phyloP scores from a whole-genome alignment of 2,329 filamentous ascomycete species.

The Colletotrichum sp. region DNA sequence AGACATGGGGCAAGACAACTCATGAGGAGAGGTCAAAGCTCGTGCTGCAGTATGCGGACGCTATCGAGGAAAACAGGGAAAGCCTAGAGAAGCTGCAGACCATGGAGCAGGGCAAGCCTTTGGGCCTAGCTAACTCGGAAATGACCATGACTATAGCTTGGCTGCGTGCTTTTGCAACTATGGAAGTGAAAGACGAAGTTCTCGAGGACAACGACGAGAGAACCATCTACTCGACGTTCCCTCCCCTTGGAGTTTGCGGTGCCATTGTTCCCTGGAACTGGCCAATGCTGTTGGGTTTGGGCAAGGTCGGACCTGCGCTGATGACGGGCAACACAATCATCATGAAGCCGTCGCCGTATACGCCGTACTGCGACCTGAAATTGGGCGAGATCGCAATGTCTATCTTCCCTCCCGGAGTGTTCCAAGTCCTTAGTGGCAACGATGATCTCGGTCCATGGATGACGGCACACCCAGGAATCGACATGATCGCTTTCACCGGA shows the following conservation, averaged over 20 bases:
- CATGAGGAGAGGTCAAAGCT: conserved; percentile 28
- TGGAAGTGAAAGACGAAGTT: conserved; percentile 39
- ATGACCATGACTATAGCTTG: conserved; percentile 22
- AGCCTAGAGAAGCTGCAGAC: conserved; percentile 27
- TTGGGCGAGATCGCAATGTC: conserved; percentile 60
- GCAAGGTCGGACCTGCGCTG: conserved; percentile 62
- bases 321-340: conserved; percentile 62
- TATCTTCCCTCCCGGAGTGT: conserved; percentile 66
- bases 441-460: conserved; percentile 65
- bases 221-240: conserved; percentile 19
- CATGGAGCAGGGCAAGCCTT: conserved; percentile 34
- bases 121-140: conserved; percentile 16
- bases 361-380: conserved; percentile 64
- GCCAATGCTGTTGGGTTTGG: conserved; percentile 42
- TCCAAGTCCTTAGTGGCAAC: conserved; percentile 65
- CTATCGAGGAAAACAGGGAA: conserved; percentile 27
- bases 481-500: conserved; percentile 69
- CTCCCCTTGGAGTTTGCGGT: conserved; percentile 43
- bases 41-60: conserved; percentile 28
- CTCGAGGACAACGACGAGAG: conserved; percentile 42
- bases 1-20: conserved; percentile 33
- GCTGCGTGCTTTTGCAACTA: conserved; percentile 25
- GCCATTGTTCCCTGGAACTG: conserved; percentile 61
- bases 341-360: conserved; percentile 63
- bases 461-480: conserved; percentile 61